Conservation (phyloP, 2,329 filamentous ascomycete species). For the Ophiostoma australiae region DNA sequence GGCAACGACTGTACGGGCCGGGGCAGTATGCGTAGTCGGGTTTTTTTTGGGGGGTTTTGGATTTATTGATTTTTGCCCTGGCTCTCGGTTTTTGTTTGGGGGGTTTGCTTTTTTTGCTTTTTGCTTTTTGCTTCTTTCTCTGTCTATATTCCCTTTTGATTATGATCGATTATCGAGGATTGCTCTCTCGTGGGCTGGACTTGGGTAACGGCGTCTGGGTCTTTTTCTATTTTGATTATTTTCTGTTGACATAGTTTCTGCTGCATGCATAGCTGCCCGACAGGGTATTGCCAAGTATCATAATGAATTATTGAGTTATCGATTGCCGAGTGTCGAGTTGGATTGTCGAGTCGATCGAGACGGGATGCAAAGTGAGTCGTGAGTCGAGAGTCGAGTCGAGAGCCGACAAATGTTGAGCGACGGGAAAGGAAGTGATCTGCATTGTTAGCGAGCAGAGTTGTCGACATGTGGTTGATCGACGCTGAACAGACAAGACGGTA, state of each 20-base stretch:
- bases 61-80: background rate
- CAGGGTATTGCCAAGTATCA: background rate
- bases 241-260: background rate
- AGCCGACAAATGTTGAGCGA: background rate
- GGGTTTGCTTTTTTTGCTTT: too few relatives aligned
- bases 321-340: too few relatives aligned
- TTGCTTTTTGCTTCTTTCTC: slow-evolving; percentile 7
- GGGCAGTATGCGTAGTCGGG: slow-evolving; percentile 24
- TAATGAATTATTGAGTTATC: background rate
- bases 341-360: too few relatives aligned
- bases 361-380: background rate
- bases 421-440: background rate
- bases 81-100: too few relatives aligned
- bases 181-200: slow-evolving; percentile 1
- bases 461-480: background rate
- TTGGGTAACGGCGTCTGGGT: background rate
- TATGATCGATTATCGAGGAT: background rate
- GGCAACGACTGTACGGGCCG: slow-evolving; percentile 47
- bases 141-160: background rate
- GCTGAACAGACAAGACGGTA: background rate
- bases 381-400: background rate
- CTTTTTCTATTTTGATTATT: background rate
- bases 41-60: background rate
- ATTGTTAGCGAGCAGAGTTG: background rate
- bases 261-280: background rate